Percentiles rank a stretch among this genome's conserved stretches.
Conservation (phyloP, 352 stramenopile species). For the Phytophthora vignae region DNA sequence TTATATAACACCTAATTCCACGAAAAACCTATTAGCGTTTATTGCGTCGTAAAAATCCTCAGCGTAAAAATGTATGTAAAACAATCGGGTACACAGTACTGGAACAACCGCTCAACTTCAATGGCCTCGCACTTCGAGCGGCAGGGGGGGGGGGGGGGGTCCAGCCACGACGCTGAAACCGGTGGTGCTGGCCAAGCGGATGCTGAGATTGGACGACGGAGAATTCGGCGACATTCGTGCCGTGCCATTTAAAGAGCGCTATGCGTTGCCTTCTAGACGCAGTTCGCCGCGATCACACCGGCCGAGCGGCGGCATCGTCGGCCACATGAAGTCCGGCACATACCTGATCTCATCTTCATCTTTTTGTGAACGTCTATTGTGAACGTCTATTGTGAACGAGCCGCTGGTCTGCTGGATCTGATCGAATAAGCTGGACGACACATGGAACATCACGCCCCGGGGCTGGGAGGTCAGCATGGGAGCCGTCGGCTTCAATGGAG, state of each 20-base stretch:
- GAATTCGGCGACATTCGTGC: slow-evolving; percentile 21
- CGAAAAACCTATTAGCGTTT: too few species aligned
- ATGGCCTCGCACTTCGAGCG: too few species aligned
- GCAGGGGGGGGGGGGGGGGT: too few species aligned
- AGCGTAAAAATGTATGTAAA: too few species aligned
- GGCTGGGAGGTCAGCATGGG: slow-evolving; percentile 72
- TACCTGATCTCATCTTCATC: slow-evolving; percentile 68
- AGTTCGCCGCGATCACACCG: slow-evolving; percentile 84
- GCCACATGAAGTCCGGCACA: slow-evolving; percentile 80
- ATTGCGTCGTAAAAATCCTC: too few species aligned
- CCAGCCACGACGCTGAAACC: slow-evolving; percentile 62
- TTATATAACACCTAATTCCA: too few species aligned
- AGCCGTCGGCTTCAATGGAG: slow-evolving; percentile 77
- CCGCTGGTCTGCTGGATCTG: slow-evolving; percentile 85
- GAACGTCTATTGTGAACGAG: too few species aligned
- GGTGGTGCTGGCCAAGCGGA: slow-evolving; percentile 64
- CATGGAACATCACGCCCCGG: slow-evolving; percentile 47
- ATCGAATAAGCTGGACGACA: slow-evolving; percentile 60
- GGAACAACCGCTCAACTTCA: too few species aligned
- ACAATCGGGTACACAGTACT: too few species aligned
- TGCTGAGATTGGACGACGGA: slow-evolving; percentile 42
- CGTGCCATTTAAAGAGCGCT: slow-evolving; percentile 34
- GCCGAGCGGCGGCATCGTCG: slow-evolving; percentile 73
- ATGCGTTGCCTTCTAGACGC: slow-evolving; percentile 60
- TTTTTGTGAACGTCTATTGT: slow-evolving; percentile 83